Evolutionary conservation across 1,139 yeast species (phyloP), one percentile per base, ranked within the genome.

Genomic region (Saccharomyces hybrid): DNA sequence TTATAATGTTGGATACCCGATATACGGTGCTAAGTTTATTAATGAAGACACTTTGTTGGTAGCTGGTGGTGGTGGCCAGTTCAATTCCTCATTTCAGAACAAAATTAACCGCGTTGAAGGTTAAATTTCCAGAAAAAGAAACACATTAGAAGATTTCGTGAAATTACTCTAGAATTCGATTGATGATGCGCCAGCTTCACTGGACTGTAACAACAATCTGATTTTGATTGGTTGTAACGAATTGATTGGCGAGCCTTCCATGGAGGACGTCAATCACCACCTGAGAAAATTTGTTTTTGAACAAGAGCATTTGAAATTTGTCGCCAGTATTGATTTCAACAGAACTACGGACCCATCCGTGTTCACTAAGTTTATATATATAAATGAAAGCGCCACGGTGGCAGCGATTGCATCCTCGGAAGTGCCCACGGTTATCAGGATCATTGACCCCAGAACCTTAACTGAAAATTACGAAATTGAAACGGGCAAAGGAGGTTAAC

Each of bases 61-160:
- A 29, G 82, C 90, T 4, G 99, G 99, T 47, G 99, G 98, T 49
- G 97, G 97, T 42, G 98, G 97, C 44, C 96, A 88, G 70, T 96
- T 96, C 14, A 84, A 81, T 65, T 84, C 88, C 66, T 97, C 97
- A 48, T 82, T 90, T 55, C 88, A 93, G 49, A 91, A 91, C 71
- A 89, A 87, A 68, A 75, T 91, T 91, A 62, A 83, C 90, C n/a
- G 89, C 86, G 16, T 71, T 85, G 50, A 75, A 80, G 55, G 75
- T 86, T 86, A 55, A 79, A 80, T 62, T 82, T 83, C 57, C 74
- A 76, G 42, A 68, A 51, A 38, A 48, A 73, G 49, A 78, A 82
- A 57, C 76, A 80, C 47, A 68, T 86, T 55, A 86, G 82, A 64
- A 73, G 82, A 61, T 82, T 78, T 63, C 73, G 89, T 58, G 93